Base-by-base conservation (phyloP, 805 yeast species). In the Tetrapisispora iriomotensis region DNA sequence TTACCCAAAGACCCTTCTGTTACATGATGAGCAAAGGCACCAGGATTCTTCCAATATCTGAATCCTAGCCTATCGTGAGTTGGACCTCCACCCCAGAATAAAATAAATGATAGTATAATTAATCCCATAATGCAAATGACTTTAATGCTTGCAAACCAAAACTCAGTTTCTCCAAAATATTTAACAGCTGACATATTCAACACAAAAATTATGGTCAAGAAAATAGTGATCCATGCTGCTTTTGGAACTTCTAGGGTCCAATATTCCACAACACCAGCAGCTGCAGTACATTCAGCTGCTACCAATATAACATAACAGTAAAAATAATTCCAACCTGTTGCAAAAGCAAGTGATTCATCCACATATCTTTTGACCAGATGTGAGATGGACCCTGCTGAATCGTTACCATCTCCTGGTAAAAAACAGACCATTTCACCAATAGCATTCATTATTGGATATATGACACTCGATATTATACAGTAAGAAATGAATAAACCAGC, bases 341-440 rank as follows among this genome's bases (percentile, higher is more conserved):
- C 78, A 51, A 74, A 76, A 4, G 79, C 80, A 64, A 74, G 62
- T 5, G 77, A 71, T 3, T 68, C 62, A 48, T 75, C 79, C 25
- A 77, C 62, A 49, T 81, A 82, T 48, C 82, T 65, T 39, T 72
- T 71, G 40, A 74, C 69, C 48, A 77, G 65, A 51, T 72, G 71
- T 20, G 80, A 72, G 41, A 77, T 69, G 8, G 83, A 78, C 48
- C 79, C 79, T 8, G 51, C 51, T 20, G 58, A 46, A 22, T 50
- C 53, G 8, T 37, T 39, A 50, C 83, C 80, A 15, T 77, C 74
- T 32, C 74, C 65, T 1, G 81, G 81, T 18, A 73, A 44, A 47
- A 65, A 79, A 29, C 82, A 70, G 14, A 80, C 82, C 68, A 79
- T 74, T 57, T 79, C 86, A 41, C 82, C 83, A 38, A 79, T 61